These are phyloP conservation scores for Capronia epimyces DNA, from an alignment of 2,329 filamentous ascomycete species.

Conservation along the genomic window DNA sequence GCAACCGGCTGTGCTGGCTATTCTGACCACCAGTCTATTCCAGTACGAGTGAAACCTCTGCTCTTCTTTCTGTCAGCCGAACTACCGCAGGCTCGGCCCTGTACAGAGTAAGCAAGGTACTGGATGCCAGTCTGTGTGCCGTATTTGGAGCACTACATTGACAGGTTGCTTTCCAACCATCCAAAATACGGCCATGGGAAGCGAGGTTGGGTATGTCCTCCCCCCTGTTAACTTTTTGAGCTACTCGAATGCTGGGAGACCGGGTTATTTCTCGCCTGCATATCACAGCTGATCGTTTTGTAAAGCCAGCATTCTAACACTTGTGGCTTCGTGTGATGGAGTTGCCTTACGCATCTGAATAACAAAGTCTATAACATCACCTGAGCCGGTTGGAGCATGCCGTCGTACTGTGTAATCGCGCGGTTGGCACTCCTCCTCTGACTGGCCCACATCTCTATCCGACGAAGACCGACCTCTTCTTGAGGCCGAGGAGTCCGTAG, in stretches of 20 bases:
- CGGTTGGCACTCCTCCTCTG: neutral
- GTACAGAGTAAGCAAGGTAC: neutral
- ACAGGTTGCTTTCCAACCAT: neutral
- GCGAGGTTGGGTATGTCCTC: neutral
- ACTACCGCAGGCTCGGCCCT: neutral
- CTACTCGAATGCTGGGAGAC: neutral
- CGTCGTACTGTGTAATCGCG: neutral
- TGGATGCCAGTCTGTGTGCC: neutral
- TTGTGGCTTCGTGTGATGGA: neutral
- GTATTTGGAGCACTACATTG: neutral
- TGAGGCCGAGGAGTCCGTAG: neutral
- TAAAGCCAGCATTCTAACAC: neutral
- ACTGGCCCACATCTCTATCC: neutral
- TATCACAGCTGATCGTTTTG: neutral
- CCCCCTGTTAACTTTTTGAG: neutral
- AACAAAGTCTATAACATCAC: neutral
- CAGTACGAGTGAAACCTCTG: neutral
- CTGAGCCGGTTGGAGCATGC: neutral
- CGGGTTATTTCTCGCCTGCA: neutral
- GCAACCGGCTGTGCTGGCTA: neutral
- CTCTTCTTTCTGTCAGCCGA: neutral
- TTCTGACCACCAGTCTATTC: neutral
- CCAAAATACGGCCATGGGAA: neutral
- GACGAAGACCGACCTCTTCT: neutral
- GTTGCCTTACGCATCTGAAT: neutral